Evolutionary conservation across 176 grass and related monocot species (phyloP).

Genomic region (Carex parvula): DNA sequence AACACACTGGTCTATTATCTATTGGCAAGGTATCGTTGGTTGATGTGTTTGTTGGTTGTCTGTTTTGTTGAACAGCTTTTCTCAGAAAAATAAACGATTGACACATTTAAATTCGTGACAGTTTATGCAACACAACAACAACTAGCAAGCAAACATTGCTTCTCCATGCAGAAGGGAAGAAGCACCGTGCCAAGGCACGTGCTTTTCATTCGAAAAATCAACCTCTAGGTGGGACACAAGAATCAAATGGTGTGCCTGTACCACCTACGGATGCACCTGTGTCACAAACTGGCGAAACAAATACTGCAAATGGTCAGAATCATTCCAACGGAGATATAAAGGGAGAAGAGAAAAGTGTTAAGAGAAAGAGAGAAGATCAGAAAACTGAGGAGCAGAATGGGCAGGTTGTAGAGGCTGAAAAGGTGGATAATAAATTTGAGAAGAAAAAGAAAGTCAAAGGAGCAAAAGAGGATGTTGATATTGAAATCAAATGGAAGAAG

Average conservation of each 20-base stretch:
- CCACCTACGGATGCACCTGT: slow-evolving; percentile 23
- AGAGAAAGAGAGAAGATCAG: slow-evolving; percentile 67
- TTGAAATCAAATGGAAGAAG: slow-evolving; percentile 93
- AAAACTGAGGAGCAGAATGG: slow-evolving; percentile 30
- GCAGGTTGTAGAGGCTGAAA: slow-evolving; percentile 46
- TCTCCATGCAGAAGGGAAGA: slow-evolving; percentile 83
- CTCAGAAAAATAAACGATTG: neutral
- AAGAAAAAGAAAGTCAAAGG: slow-evolving; percentile 35
- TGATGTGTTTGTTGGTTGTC: neutral
- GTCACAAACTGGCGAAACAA: slow-evolving; percentile 31
- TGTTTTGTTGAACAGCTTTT: neutral
- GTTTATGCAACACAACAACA: slow-evolving; percentile 83
- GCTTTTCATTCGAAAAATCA: slow-evolving; percentile 77
- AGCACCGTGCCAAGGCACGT: slow-evolving; percentile 91
- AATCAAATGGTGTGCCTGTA: slow-evolving; percentile 27
- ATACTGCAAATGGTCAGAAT: slow-evolving; percentile 22
- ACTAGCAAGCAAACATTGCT: slow-evolving; percentile 91
- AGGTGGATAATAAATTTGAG: slow-evolving; percentile 30
- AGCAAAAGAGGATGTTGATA: slow-evolving; percentile 34
- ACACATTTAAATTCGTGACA: slow-evolving; percentile 18
- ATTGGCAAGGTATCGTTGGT: neutral
- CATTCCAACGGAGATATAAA: neutral
- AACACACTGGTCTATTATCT: neutral
- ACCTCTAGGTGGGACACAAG: slow-evolving; percentile 39
- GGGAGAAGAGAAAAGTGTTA: slow-evolving; percentile 26